Evolutionary conservation across 495 filamentous ascomycete genomes (phyloP), one percentile per base, ranked within the genome.

Genomic region (Lasiosphaeris hirsuta): DNA sequence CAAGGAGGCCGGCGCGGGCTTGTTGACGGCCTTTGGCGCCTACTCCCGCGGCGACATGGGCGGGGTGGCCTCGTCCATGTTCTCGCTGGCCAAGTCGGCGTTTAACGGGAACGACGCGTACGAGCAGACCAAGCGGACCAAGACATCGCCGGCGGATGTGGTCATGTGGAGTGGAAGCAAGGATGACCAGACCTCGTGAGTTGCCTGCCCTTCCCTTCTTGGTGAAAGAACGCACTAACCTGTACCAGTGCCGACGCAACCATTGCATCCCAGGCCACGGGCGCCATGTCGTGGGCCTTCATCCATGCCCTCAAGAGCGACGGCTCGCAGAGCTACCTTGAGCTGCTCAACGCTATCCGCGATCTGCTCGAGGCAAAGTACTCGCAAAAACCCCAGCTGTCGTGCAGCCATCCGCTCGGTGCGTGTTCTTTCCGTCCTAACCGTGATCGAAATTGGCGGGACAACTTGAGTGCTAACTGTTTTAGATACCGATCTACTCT

Each of bases 161-260:
- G 82, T 98, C 69, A 96, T 97, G 90, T 98, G 90, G 91, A 92
- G 87, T 36, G 94, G 94, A 15, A 92, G 90, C 74, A 97, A 96
- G 71, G 94, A 98, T 67, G 84, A 85, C 51, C 94, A 98, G 78
- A 98, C 94, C 63, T 91, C 89, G 86, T 90, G 71, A 72, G 86
- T 83, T 60, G 53, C 45, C 30, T 53, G 55, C 45, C 52, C 30
- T 57, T 46, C 53, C 13, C 4, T 3, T 35, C 7, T 8, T 33
- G 6, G 23, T 2, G 3, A 36, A 15, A 44, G 18, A 38, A 41
- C 38, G 10, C 56, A 42, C 36, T 55, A 51, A 48, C 15, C 7
- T 14, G 36, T 51, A 50, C 15, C 54, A 86, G 84, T 19, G 84
- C 84, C 64, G 84, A 87, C 61, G 80, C 84, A 11, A 81, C 74